These are phyloP conservation scores for Colletotrichum somersetense DNA, from an alignment of 2,329 filamentous ascomycete genomes.

Conservation along the genomic window DNA sequence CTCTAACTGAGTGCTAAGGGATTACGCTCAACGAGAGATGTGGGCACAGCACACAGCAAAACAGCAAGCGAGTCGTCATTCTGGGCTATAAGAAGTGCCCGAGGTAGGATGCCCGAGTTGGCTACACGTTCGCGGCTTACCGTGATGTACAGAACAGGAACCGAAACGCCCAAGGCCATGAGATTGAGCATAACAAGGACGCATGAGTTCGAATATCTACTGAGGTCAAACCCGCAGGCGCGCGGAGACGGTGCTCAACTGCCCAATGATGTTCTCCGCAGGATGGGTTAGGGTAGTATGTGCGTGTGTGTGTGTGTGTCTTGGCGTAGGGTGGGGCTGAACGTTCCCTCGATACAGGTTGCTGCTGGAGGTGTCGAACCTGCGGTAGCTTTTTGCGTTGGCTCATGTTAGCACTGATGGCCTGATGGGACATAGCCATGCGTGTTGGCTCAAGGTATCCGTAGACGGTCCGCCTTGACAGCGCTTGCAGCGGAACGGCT, in stretches of 20 bases:
- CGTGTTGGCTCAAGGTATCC: neutral
- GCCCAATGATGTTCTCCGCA: slow-evolving; percentile 6
- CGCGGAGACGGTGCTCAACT: neutral
- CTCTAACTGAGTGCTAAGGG: too few relatives aligned
- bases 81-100: neutral
- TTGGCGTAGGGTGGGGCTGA: slow-evolving; percentile 11
- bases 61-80: neutral
- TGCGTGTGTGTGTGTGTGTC: neutral
- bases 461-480: neutral
- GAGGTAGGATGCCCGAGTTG: neutral
- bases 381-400: neutral
- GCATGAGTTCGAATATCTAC: neutral
- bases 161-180: neutral
- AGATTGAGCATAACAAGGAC: neutral
- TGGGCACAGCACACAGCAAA: neutral
- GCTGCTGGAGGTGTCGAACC: neutral
- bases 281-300: slow-evolving; percentile 25
- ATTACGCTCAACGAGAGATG: neutral
- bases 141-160: neutral
- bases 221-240: neutral
- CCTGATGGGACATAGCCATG: neutral
- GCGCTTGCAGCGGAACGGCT: neutral
- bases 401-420: neutral
- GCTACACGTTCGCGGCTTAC: neutral
- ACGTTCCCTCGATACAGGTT: neutral